Base-by-base conservation (phyloP, 148 eudicot species). In the Persicaria tinctoria region DNA sequence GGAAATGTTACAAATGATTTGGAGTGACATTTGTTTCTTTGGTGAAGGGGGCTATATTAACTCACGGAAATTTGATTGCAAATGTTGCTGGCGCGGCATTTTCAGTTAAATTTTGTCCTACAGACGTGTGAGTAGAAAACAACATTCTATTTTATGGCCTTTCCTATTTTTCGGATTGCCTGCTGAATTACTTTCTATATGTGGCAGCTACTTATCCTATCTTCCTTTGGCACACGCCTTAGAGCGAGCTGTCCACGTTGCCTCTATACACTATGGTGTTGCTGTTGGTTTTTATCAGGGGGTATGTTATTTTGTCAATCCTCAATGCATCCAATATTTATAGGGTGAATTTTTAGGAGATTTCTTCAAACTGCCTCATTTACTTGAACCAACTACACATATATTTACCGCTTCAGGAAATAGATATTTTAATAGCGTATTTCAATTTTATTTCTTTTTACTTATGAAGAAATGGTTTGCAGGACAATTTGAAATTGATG, bases 281-380 rank as follows among this genome's bases (percentile, higher is more conserved):
- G 98, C 98, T 83, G 78, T 89, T 83, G 98, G 98, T 73, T 93
- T 93, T 83, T 93, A 93, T 84, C 96, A 91, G 82, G 98, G 96
- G 98, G 98, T 91, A 90, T 53, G 89, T 80, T 72, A 68, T 62
- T 53, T 51, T 46, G 47, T 50, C 38, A 54, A 57, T 18, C 11
- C 11, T 63, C 23, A 32, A 59, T 59, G 8, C 41, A 18, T 20
- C 0, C 23, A 55, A 55, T n/a, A 55, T 2, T 13, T 55, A 16
- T 55, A 18, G 4, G 59, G 20, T 55, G 5, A 7, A 55, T 18
- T 55, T 55, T n/a, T 32, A 32, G 18, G 20, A 55, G 5, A 55
- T 55, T 55, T 55, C 59, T 55, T 55, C 13, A 16, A n/a, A 55
- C 20, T 55, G 60, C 16, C n/a, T 50, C 41, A 32, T 32, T 32